A percentile compares a stretch with the other conserved stretches of the same genome.
These are phyloP conservation scores for Zea luxurians DNA, from an alignment of 176 grass and related monocot genomes.

Conservation along the genomic window DNA sequence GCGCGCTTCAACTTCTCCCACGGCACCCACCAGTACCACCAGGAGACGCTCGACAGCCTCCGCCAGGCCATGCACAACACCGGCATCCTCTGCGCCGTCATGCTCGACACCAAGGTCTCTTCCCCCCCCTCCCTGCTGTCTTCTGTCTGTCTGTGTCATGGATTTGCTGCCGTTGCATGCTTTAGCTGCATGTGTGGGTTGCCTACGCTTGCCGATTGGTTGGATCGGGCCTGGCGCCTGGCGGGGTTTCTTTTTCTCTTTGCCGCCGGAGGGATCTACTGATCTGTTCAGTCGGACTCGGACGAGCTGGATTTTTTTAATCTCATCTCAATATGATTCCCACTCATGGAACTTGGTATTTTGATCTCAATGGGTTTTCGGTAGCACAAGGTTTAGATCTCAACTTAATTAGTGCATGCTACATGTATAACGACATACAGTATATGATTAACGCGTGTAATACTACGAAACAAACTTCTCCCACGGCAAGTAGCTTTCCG, in stretches of 20 bases:
- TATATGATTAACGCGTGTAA: no score
- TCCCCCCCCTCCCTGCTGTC: background rate
- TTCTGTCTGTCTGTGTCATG: background rate
- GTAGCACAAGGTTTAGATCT: background rate
- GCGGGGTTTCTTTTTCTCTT: background rate
- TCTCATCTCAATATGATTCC: background rate
- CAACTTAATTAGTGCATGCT: background rate
- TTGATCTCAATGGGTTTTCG: background rate
- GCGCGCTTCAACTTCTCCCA: constrained; percentile 97
- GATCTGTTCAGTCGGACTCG: background rate
- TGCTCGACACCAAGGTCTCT: constrained; percentile 89
- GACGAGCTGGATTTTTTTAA: background rate
- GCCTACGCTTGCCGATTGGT: background rate
- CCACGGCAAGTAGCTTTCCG: no score
- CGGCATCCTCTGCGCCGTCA: constrained; percentile 82
- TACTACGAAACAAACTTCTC: no score
- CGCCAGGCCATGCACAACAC: constrained; percentile 83
- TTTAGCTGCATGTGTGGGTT: background rate
- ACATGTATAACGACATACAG: no score
- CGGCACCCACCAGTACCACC: constrained; percentile 85
- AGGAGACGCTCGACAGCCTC: constrained; percentile 83
- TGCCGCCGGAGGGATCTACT: constrained; percentile 13
- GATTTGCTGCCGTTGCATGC: background rate
- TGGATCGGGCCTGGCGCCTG: background rate
- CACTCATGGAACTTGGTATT: background rate